phyloP scores from a whole-genome alignment of 331 rosid species.

The Malus hybrid region DNA sequence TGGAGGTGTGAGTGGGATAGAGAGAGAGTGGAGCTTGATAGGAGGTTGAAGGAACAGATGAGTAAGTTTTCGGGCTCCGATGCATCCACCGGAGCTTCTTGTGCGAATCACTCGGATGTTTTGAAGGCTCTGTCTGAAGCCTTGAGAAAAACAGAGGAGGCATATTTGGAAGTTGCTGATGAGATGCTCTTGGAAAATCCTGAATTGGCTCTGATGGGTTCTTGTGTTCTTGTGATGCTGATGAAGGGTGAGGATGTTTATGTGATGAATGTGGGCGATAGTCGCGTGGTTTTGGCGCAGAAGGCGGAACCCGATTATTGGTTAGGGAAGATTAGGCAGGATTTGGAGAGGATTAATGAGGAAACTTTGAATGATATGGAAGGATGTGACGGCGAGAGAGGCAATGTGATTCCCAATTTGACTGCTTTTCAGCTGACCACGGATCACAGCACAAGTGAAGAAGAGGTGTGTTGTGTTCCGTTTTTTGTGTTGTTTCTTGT shows the following conservation, averaged over 20 bases:
- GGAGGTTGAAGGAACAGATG: slow-evolving; percentile 68
- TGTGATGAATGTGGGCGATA: slow-evolving; percentile 93
- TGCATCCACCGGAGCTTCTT: not conserved
- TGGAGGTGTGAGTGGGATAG: slow-evolving; percentile 97
- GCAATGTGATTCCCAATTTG: slow-evolving; percentile 40
- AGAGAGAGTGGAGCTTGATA: slow-evolving; percentile 87
- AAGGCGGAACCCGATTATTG: slow-evolving; percentile 93
- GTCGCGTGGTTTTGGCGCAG: slow-evolving; percentile 84
- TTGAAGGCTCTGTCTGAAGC: slow-evolving; percentile 80
- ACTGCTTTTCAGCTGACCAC: slow-evolving; percentile 70
- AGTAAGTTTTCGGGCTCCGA: slow-evolving; percentile 30
- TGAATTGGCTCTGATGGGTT: slow-evolving; percentile 94
- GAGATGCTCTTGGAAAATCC: slow-evolving; percentile 82
- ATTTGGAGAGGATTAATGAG: slow-evolving; percentile 90
- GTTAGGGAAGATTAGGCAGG: slow-evolving; percentile 82
- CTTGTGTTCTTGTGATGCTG: slow-evolving; percentile 91
- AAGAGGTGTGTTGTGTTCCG: slow-evolving; percentile 44
- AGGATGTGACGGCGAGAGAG: slow-evolving; percentile 51
- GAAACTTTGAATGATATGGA: slow-evolving; percentile 92
- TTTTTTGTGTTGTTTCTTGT: not conserved
- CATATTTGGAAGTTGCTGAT: slow-evolving; percentile 77
- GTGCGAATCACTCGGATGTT: slow-evolving; percentile 58
- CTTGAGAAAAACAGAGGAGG: slow-evolving; percentile 79
- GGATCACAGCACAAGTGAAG: slow-evolving; percentile 81
- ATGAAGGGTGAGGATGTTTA: slow-evolving; percentile 97